Percentiles rank a stretch among this genome's conserved stretches.
Evolutionary conservation across 306 rosid species (phyloP).

Genomic region (Cucurbita moschata): DNA sequence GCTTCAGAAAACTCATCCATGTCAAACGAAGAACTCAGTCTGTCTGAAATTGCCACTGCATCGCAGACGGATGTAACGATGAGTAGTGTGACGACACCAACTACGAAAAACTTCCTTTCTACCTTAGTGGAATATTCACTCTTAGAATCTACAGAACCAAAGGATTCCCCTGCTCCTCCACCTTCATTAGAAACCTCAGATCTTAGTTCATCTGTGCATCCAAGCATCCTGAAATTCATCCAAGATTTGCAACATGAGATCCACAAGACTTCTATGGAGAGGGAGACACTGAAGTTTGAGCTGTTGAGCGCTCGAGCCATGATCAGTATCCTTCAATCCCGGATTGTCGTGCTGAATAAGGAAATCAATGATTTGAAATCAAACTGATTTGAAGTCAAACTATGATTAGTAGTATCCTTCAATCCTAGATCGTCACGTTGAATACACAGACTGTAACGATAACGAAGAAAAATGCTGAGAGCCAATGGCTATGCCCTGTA

Average conservation of each 20-base stretch:
- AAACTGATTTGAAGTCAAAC: conserved; percentile 37
- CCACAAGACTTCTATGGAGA: conserved; percentile 50
- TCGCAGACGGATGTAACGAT: conserved; percentile 22
- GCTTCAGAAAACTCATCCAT: conserved; percentile 50
- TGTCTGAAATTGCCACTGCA: conserved; percentile 56
- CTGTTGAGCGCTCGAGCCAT: conserved; percentile 77
- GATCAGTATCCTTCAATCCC: conserved; percentile 69
- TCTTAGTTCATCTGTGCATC: conserved; percentile 41
- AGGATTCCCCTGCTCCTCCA: conserved; percentile 21
- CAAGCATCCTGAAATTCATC: conserved; percentile 53
- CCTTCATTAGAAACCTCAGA: conserved; percentile 29
- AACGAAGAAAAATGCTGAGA: conserved; percentile 24
- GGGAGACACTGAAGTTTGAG: conserved; percentile 72
- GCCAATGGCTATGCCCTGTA: conserved; percentile 4
- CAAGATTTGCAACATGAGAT: conserved; percentile 53
- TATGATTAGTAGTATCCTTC: conserved; percentile 53
- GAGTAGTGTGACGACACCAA: conserved; percentile 4
- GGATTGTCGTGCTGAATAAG: conserved; percentile 42
- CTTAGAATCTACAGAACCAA: conserved; percentile 62
- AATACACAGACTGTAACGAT: conserved; percentile 45
- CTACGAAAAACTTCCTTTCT: conserved; percentile 61
- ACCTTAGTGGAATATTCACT: conserved; percentile 82
- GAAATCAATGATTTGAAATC: conserved; percentile 60
- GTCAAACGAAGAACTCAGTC: conserved; percentile 52
- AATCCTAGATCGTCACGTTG: conserved; percentile 37